Conservation (phyloP, 352 stramenopile genomes). For the Aphanomyces cochlioides region DNA sequence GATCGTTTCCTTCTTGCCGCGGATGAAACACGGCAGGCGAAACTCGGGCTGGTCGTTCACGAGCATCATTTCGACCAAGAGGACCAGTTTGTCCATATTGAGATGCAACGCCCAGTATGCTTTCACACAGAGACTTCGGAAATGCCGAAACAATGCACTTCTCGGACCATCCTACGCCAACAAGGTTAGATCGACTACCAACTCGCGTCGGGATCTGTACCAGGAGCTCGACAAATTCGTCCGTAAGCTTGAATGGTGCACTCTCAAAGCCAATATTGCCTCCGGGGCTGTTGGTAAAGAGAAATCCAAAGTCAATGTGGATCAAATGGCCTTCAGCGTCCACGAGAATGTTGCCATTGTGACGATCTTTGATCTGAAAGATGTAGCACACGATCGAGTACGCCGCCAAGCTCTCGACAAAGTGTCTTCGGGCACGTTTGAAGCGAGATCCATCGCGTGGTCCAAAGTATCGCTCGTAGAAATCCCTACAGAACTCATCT, state of each 20-base stretch:
- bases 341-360: conserved; percentile 89
- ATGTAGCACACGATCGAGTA: conserved; percentile 82
- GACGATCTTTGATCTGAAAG: conserved; percentile 85
- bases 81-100: conserved; percentile 71
- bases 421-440: conserved; percentile 70
- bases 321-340: conserved; percentile 79
- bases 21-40: conserved; percentile 57
- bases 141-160: conserved; percentile 67
- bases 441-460: conserved; percentile 67
- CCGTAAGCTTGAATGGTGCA: conserved; percentile 85
- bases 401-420: conserved; percentile 68
- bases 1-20: conserved; percentile 64
- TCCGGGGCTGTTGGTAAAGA: conserved; percentile 95
- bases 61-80: conserved; percentile 83
- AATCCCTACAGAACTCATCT: conserved; percentile 63
- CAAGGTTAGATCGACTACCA: conserved; percentile 85
- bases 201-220: conserved; percentile 52
- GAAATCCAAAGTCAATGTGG: conserved; percentile 83
- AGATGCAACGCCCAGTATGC: conserved; percentile 75
- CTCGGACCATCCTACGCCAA: conserved; percentile 54
- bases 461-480: conserved; percentile 91
- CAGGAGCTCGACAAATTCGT: conserved; percentile 79
- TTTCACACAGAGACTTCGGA: conserved; percentile 78
- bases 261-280: conserved; percentile 80
- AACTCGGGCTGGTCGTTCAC: conserved; percentile 29